Conservation (phyloP, 257 asterid species). For the Nicotiana benthamiana region DNA sequence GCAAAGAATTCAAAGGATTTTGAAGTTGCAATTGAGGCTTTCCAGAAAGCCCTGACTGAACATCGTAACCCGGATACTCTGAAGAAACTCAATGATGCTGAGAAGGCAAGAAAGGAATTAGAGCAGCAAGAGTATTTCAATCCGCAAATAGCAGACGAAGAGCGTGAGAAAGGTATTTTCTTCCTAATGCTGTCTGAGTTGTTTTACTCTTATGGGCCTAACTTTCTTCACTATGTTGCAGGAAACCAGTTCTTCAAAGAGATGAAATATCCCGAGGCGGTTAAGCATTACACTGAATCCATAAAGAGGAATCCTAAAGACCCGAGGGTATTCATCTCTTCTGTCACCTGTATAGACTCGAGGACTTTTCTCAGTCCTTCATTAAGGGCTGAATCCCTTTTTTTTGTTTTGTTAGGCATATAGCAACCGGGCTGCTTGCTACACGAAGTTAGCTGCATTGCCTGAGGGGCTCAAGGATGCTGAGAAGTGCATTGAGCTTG, state of each 20-base stretch:
- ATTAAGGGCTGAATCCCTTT: background rate
- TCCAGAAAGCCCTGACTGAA: constrained; percentile 91
- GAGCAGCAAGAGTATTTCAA: constrained; percentile 83
- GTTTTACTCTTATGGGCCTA: background rate
- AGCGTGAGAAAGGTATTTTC: constrained; percentile 83
- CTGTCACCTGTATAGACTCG: background rate
- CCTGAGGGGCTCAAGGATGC: constrained; percentile 82
- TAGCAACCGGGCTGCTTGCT: constrained; percentile 75
- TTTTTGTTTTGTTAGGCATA: constrained; percentile 39
- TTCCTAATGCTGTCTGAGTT: background rate
- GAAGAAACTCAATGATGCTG: constrained; percentile 84
- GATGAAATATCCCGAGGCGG: constrained; percentile 84
- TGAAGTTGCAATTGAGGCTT: constrained; percentile 75
- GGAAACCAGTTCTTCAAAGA: constrained; percentile 83
- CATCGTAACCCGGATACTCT: constrained; percentile 92
- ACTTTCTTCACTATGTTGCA: constrained; percentile 12
- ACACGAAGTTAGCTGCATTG: constrained; percentile 70
- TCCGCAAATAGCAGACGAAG: constrained; percentile 87
- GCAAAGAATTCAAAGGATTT: constrained; percentile 71
- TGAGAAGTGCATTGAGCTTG: constrained; percentile 70
- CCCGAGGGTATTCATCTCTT: constrained; percentile 39
- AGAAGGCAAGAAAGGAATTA: constrained; percentile 84
- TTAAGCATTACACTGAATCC: constrained; percentile 75
- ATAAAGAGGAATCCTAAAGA: constrained; percentile 77
- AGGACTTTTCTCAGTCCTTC: background rate